These are phyloP conservation scores for Rhizopogon hawkerae DNA, from an alignment of 1,284 basidiomycete genomes.

Conservation along the genomic window DNA sequence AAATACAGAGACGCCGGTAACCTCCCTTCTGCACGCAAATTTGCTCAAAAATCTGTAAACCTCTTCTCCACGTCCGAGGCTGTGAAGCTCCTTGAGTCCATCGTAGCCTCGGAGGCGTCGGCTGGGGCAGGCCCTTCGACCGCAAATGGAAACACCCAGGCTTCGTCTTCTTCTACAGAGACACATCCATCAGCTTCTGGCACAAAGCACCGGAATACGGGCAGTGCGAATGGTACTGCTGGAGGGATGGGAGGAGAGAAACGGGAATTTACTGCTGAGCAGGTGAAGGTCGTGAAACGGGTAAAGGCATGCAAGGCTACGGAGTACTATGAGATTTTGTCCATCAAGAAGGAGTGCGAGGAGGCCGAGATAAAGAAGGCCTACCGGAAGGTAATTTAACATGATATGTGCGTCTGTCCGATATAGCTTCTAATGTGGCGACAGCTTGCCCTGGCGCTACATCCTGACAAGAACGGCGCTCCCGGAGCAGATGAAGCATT, in stretches of 20 bases:
- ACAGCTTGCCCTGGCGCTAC: conserved; percentile 85
- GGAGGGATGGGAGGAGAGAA: conserved; percentile 58
- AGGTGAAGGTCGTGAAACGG: conserved; percentile 78
- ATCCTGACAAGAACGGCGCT: conserved; percentile 97
- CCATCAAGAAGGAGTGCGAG: conserved; percentile 77
- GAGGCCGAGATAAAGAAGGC: conserved; percentile 94
- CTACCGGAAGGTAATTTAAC: conserved; percentile 78
- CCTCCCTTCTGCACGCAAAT: conserved; percentile 74
- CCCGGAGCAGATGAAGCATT: conserved; percentile 99
- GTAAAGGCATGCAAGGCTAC: conserved; percentile 81
- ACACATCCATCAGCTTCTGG: conserved; percentile 62
- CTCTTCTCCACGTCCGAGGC: conserved; percentile 82
- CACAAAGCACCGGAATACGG: conserved; percentile 45
- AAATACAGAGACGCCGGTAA: conserved; percentile 67
- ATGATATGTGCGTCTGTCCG: neutral
- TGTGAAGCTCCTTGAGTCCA: conserved; percentile 51
- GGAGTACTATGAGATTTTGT: conserved; percentile 92
- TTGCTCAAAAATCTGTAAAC: conserved; percentile 83
- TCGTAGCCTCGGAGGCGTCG: conserved; percentile 46
- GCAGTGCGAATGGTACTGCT: conserved; percentile 36
- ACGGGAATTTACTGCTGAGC: conserved; percentile 82
- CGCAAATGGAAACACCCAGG: conserved; percentile 26
- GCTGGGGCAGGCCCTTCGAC: conserved; percentile 25
- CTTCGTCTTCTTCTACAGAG: conserved; percentile 45
- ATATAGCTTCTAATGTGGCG: conserved; percentile 8